phyloP scores from a whole-genome alignment of 495 filamentous ascomycete genomes.

The Staphylotrichum tortipilum region DNA sequence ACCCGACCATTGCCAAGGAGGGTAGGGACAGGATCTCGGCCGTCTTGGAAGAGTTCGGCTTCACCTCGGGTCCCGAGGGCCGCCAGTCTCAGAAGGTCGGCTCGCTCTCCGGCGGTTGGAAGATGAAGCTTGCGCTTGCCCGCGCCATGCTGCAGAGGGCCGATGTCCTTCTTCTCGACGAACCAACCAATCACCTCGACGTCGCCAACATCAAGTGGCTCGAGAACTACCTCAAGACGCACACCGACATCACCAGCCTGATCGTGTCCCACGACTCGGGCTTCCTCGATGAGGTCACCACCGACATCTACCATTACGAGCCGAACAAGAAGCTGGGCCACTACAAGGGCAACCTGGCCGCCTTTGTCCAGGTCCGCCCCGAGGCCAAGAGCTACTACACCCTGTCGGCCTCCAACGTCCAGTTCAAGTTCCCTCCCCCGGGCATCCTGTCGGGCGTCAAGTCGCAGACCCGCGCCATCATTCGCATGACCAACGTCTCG shows the following conservation, averaged over 20 bases:
- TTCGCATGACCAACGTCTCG: constrained; percentile 85
- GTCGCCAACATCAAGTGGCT: constrained; percentile 95
- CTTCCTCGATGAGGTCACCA: constrained; percentile 94
- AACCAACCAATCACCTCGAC: constrained; percentile 98
- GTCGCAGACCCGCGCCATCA: constrained; percentile 83
- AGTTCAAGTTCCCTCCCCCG: constrained; percentile 96
- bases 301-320: constrained; percentile 99
- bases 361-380: constrained; percentile 85
- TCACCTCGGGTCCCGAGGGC: constrained; percentile 81
- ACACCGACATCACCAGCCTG: constrained; percentile 94
- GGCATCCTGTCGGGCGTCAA: constrained; percentile 94
- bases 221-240: constrained; percentile 85
- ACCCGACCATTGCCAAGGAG: constrained; percentile 68
- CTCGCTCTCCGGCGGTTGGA: constrained; percentile 97
- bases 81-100: constrained; percentile 81
- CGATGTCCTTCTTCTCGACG: constrained; percentile 91
- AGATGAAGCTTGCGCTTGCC: constrained; percentile 98
- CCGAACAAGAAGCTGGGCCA: constrained; percentile 83
- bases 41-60: constrained; percentile 85
- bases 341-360: constrained; percentile 91
- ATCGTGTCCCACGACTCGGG: constrained; percentile 98
- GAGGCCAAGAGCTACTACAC: constrained; percentile 99
- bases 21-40: constrained; percentile 69
- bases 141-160: constrained; percentile 94
- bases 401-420: constrained; percentile 75